Evolutionary conservation across 495 filamentous ascomycete genomes (phyloP).

Genomic region (Baudoinia panamericana): DNA sequence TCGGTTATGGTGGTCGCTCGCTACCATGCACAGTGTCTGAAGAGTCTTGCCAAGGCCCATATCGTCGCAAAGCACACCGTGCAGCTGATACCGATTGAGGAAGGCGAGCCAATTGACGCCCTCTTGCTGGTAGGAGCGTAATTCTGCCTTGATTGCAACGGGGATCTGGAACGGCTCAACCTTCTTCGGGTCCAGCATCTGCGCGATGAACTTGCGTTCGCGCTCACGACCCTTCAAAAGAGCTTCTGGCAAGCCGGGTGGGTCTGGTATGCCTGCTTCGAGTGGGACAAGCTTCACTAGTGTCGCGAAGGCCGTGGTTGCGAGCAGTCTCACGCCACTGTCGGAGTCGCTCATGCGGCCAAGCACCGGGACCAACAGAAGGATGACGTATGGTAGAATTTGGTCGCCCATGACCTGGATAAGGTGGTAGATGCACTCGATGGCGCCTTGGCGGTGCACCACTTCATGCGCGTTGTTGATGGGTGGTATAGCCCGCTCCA

Average conservation of each 20-base stretch:
- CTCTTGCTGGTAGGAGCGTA: constrained; percentile 94
- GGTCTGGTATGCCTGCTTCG: constrained; percentile 94
- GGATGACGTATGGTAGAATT: constrained; percentile 95
- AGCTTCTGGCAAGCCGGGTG: constrained; percentile 78
- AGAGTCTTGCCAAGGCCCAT: constrained; percentile 98
- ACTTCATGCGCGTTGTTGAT: constrained; percentile 81
- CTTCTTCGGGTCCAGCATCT: constrained; percentile 91
- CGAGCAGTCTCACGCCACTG: constrained; percentile 83
- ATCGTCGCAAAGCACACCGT: constrained; percentile 96
- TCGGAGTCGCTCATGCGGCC: constrained; percentile 99
- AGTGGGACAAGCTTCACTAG: constrained; percentile 97
- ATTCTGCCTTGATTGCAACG: constrained; percentile 88
- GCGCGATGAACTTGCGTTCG: constrained; percentile 89
- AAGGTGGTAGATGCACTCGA: constrained; percentile 85
- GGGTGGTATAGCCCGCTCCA: constrained; percentile 80
- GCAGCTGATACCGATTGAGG: constrained; percentile 92
- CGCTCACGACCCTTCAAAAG: constrained; percentile 78
- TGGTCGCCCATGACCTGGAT: constrained; percentile 97
- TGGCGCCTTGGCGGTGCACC: constrained; percentile 76
- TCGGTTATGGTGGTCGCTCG: constrained; percentile 88
- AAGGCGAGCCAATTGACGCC: constrained; percentile 98
- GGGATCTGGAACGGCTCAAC: constrained; percentile 88
- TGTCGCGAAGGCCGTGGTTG: constrained; percentile 93
- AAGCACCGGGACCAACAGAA: constrained; percentile 94
- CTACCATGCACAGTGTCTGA: constrained; percentile 94